Evolutionary conservation across 2,329 filamentous ascomycete genomes (phyloP).

Genomic region (Beauveria varroae): DNA sequence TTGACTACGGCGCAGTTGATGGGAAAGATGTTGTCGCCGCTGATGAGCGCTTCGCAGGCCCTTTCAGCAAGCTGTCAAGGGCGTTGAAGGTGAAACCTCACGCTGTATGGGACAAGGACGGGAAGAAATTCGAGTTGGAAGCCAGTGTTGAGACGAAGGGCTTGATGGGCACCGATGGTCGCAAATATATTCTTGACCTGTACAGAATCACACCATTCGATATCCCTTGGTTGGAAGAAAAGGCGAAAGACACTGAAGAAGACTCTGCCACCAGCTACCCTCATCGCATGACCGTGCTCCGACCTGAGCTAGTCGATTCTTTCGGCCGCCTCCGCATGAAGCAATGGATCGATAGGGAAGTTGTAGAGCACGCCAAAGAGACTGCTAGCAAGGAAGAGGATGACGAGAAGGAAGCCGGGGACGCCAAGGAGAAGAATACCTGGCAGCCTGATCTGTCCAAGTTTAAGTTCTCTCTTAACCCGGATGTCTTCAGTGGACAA

Average conservation of each 20-base stretch:
- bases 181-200: conserved; percentile 94
- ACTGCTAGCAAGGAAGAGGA: conserved; percentile 13
- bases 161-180: conserved; percentile 88
- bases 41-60: conserved; percentile 73
- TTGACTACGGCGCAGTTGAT: conserved; percentile 96
- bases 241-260: conserved; percentile 40
- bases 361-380: conserved; percentile 40
- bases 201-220: conserved; percentile 93
- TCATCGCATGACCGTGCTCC: conserved; percentile 90
- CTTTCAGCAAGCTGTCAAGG: conserved; percentile 88
- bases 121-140: conserved; percentile 82
- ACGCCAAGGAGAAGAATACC: conserved; percentile 20
- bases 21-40: conserved; percentile 92
- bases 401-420: conserved; percentile 6
- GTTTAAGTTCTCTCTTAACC: conserved; percentile 85
- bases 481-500: conserved; percentile 92
- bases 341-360: conserved; percentile 75
- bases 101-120: conserved; percentile 95
- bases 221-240: conserved; percentile 81
- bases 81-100: conserved; percentile 89
- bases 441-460: conserved; percentile 72
- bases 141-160: conserved; percentile 97
- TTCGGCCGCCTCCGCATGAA: conserved; percentile 81
- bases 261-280: conserved; percentile 58
- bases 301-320: conserved; percentile 81